These are phyloP conservation scores for Rutstroemia sp. DNA, from an alignment of 2,329 filamentous ascomycete genomes.

Conservation along the genomic window DNA sequence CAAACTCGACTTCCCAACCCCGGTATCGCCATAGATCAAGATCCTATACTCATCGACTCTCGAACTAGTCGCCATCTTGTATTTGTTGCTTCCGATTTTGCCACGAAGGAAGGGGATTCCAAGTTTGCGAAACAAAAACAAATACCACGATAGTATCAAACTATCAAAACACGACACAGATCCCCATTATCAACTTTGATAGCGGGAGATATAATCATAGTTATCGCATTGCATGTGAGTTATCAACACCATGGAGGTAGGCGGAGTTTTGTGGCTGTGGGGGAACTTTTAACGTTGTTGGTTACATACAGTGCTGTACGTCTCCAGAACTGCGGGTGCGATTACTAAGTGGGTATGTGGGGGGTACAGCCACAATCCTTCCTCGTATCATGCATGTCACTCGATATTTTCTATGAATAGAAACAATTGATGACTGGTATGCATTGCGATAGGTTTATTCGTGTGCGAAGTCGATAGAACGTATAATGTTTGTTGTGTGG, in stretches of 20 bases:
- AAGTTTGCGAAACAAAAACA: too few relatives aligned
- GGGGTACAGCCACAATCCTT: constrained; percentile 5
- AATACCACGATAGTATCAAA: too few relatives aligned
- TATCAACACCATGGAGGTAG: not conserved
- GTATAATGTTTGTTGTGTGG: too few relatives aligned
- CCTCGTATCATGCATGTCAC: not conserved
- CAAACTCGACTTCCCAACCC: not conserved
- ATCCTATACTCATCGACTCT: not conserved
- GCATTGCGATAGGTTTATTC: too few relatives aligned
- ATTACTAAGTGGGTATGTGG: not conserved
- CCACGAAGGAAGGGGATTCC: too few relatives aligned
- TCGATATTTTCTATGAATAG: too few relatives aligned
- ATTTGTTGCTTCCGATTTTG: too few relatives aligned
- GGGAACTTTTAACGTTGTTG: not conserved
- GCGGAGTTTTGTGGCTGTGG: not conserved
- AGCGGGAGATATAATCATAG: not conserved
- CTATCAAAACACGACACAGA: not conserved
- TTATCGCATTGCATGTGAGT: too few relatives aligned
- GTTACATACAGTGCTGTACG: not conserved
- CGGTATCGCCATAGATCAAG: not conserved
- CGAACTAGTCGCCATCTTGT: not conserved
- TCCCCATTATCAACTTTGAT: not conserved
- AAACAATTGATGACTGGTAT: too few relatives aligned
- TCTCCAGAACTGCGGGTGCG: not conserved
- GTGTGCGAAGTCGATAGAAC: too few relatives aligned